Conservation (phyloP, 805 yeast species). For the Barnettozyma siamensis region DNA sequence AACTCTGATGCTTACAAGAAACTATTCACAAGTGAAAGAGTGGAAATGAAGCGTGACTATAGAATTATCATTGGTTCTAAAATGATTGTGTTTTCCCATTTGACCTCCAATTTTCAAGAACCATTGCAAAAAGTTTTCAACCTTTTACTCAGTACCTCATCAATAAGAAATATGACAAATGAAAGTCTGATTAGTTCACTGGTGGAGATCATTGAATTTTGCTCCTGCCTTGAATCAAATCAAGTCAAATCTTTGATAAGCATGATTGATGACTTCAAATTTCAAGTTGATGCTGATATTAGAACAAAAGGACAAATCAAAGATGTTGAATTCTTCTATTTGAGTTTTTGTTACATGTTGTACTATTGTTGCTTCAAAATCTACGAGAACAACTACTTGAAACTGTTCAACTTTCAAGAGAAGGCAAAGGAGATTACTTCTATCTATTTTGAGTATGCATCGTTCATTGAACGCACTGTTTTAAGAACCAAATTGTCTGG, state of each 20-base stretch:
- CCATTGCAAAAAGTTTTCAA: constrained; percentile 11
- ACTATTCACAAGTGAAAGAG: constrained; percentile 6
- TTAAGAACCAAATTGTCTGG: constrained; percentile 10
- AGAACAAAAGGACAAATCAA: constrained; percentile 16
- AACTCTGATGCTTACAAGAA: constrained; percentile 14
- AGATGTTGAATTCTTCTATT: constrained; percentile 17
- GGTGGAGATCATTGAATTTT: constrained; percentile 12
- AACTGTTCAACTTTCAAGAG: constrained; percentile 12
- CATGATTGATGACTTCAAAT: constrained; percentile 17
- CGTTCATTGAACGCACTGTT: constrained; percentile 7
- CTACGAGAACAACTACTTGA: constrained; percentile 12
- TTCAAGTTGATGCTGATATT: constrained; percentile 15
- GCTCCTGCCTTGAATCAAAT: constrained; percentile 7
- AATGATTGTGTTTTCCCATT: constrained; percentile 11
- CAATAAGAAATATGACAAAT: constrained; percentile 2
- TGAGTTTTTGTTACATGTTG: constrained; percentile 16
- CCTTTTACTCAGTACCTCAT: constrained; percentile 1
- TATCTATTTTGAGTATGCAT: constrained; percentile 15
- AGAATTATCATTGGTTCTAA: constrained; percentile 11
- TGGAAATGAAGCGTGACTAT: constrained; percentile 7
- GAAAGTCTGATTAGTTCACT: constrained; percentile 7
- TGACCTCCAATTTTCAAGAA: constrained; percentile 10
- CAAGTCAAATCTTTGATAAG: constrained; percentile 14
- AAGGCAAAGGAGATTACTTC: constrained; percentile 10
- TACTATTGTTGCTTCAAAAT: constrained; percentile 13